Conservation (phyloP, 2,329 filamentous ascomycete species). For the Lasiodiplodia sp. region DNA sequence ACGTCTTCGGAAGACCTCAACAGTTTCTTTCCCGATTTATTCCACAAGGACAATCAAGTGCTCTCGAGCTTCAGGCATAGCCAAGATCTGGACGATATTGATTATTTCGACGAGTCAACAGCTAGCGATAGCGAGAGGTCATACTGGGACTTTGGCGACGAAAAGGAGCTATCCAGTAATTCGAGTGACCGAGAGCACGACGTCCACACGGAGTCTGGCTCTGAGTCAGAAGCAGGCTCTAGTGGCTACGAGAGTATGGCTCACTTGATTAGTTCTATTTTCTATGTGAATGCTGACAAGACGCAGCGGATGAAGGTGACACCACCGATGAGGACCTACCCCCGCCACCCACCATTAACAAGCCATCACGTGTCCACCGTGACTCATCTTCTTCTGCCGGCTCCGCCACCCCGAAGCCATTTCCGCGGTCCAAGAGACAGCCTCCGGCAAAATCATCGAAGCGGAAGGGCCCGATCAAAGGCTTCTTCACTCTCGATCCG, state of each 20-base stretch:
- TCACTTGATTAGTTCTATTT: constrained; percentile 33
- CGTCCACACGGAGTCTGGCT: constrained; percentile 45
- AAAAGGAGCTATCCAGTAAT: constrained; percentile 49
- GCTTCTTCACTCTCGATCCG: constrained; percentile 42
- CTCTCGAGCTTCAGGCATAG: constrained; percentile 76
- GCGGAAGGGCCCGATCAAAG: constrained; percentile 40
- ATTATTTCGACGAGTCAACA: constrained; percentile 45
- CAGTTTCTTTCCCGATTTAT: constrained; percentile 78
- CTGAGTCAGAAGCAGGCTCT: constrained; percentile 49
- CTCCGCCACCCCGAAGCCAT: constrained; percentile 47
- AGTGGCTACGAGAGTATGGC: constrained; percentile 68
- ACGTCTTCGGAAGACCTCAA: constrained; percentile 63
- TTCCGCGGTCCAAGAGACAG: constrained; percentile 37
- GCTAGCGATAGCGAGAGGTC: constrained; percentile 53
- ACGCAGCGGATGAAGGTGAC: constrained; percentile 64
- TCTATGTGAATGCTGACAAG: constrained; percentile 52
- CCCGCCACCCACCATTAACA: constrained; percentile 54
- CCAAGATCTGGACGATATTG: constrained; percentile 71
- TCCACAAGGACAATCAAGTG: constrained; percentile 75
- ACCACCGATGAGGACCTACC: constrained; percentile 66
- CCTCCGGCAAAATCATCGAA: constrained; percentile 21
- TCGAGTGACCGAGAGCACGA: constrained; percentile 34
- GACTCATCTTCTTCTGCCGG: constrained; percentile 55
- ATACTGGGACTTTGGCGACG: constrained; percentile 68
- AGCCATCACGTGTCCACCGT: constrained; percentile 53